phyloP scores from a whole-genome alignment of 495 filamentous ascomycete genomes.

The Hypoxylon crocopeplum region DNA sequence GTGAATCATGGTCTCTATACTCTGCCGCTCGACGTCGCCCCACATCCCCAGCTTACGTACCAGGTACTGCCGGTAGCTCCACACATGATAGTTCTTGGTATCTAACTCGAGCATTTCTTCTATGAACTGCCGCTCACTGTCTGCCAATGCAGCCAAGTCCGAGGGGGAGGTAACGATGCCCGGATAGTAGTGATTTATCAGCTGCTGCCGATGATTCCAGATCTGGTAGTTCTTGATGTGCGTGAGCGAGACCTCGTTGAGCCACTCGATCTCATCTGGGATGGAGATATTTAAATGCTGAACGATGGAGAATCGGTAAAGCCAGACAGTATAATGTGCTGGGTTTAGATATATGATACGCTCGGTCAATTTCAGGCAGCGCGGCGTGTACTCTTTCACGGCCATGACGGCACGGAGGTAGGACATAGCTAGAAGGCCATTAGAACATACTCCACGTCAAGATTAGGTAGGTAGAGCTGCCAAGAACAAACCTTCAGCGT shows the following conservation, averaged over 20 bases:
- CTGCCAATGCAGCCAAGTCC: constrained; percentile 45
- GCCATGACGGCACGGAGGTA: constrained; percentile 96
- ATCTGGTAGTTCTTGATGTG: constrained; percentile 99
- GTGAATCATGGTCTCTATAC: constrained; percentile 71
- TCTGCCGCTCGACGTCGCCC: constrained; percentile 64
- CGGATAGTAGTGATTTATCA: constrained; percentile 72
- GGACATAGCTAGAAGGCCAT: constrained; percentile 57
- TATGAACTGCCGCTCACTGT: constrained; percentile 75
- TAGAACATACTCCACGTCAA: constrained; percentile 7
- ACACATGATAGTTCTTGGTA: constrained; percentile 98
- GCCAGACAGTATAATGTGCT: constrained; percentile 98
- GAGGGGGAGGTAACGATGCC: constrained; percentile 49
- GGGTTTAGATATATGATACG: constrained; percentile 92
- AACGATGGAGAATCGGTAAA: constrained; percentile 84
- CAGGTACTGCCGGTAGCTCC: constrained; percentile 94
- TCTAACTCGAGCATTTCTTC: constrained; percentile 82
- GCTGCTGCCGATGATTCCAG: constrained; percentile 93
- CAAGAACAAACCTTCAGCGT: constrained; percentile 74
- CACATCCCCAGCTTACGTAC: constrained; percentile 80
- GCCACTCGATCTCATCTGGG: constrained; percentile 77
- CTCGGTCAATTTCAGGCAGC: constrained; percentile 82
- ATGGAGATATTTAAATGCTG: constrained; percentile 71
- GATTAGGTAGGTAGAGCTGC: not conserved
- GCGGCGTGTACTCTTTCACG: constrained; percentile 77
- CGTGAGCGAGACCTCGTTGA: constrained; percentile 79